A percentile compares a stretch with the other conserved stretches of the same genome.
phyloP scores from a whole-genome alignment of 345 rosid genomes.

The Xanthoceras sorbifolium region DNA sequence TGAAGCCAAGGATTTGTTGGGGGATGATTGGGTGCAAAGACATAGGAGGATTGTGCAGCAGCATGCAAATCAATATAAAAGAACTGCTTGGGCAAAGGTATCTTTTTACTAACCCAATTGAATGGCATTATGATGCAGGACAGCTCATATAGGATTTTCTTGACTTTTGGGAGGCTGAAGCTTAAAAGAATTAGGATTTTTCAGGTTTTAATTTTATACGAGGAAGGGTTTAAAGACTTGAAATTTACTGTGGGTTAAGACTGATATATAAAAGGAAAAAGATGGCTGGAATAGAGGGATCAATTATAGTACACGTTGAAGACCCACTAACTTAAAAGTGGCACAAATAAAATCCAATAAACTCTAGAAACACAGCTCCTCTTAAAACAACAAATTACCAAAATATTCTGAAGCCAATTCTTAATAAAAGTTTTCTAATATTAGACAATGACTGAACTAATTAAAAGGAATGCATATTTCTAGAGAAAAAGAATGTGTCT shows the following conservation, averaged over 20 bases:
- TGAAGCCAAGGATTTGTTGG: slow-evolving; percentile 97
- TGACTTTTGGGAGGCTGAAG: background rate
- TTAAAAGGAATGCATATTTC: background rate
- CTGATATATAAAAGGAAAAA: background rate
- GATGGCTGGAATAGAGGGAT: background rate
- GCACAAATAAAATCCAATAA: background rate
- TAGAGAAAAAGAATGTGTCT: background rate
- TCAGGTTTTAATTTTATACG: background rate
- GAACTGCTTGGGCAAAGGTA: slow-evolving; percentile 95
- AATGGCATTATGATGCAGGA: background rate
- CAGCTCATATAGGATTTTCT: background rate
- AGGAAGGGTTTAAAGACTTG: background rate
- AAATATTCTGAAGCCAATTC: background rate
- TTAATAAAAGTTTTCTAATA: no score
- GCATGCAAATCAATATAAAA: slow-evolving; percentile 96
- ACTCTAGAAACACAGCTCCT: background rate
- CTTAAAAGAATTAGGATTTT: no score
- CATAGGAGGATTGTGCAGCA: slow-evolving; percentile 97
- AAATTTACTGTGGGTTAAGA: background rate
- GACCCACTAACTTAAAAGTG: background rate
- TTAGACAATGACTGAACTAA: background rate
- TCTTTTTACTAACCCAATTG: slow-evolving; percentile 11
- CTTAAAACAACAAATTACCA: background rate
- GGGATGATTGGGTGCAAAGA: slow-evolving; percentile 99
- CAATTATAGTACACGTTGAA: no score